These are phyloP conservation scores for Thielaviopsis euricoi DNA, from an alignment of 2,329 filamentous ascomycete genomes.

Conservation along the genomic window DNA sequence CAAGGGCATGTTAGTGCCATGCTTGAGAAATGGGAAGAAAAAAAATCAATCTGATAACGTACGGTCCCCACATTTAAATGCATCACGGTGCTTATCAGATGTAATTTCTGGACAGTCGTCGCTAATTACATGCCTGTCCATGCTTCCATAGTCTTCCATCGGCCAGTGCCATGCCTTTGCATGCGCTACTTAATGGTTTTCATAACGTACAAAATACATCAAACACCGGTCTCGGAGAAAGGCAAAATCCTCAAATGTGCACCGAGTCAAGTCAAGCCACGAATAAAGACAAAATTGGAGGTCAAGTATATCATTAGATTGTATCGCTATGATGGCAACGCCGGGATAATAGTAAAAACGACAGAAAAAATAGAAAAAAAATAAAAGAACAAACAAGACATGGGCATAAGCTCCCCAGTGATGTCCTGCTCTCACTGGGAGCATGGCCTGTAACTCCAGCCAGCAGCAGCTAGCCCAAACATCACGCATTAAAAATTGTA, in stretches of 20 bases:
- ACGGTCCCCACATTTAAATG: not conserved
- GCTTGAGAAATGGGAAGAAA: not conserved
- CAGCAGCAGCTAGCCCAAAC: not conserved
- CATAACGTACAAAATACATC: not conserved
- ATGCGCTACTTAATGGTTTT: not conserved
- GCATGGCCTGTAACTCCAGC: not conserved
- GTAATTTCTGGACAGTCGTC: not conserved
- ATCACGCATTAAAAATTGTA: slow-evolving; percentile 3
- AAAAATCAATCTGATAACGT: not conserved
- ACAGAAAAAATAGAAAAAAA: not conserved
- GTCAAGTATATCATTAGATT: slow-evolving; percentile 4
- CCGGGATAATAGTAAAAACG: not conserved
- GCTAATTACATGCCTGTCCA: not conserved
- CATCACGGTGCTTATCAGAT: not conserved
- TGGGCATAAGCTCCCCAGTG: not conserved
- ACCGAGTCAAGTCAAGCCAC: not conserved
- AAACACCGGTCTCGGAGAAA: not conserved
- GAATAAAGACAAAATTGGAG: not conserved
- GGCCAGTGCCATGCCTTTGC: not conserved
- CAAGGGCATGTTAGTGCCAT: too few species aligned
- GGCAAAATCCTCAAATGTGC: not conserved
- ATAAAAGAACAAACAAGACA: not conserved
- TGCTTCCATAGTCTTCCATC: not conserved
- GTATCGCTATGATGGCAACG: not conserved
- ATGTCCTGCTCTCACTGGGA: not conserved